phyloP scores from a whole-genome alignment of 768 basidiomycete genomes.

The Agrocybe chaxingu region DNA sequence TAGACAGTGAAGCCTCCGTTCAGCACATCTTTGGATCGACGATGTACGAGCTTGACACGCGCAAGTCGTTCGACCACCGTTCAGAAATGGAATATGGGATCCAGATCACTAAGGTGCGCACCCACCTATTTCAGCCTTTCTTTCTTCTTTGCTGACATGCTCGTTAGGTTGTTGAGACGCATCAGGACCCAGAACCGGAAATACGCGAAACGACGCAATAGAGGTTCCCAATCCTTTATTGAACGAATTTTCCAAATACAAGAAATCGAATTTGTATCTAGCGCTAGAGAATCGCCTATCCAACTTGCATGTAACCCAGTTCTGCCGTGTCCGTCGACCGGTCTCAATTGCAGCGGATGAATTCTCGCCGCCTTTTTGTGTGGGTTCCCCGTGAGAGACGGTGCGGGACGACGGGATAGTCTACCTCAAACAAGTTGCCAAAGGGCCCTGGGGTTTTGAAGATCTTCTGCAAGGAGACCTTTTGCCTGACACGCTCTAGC shows the following conservation, averaged over 20 bases:
- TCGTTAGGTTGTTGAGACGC: constrained; percentile 32
- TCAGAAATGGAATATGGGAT: constrained; percentile 33
- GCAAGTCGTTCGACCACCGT: constrained; percentile 18
- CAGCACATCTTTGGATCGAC: constrained; percentile 18
- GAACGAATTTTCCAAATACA: neutral
- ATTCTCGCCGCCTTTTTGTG: too few species aligned
- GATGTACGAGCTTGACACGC: constrained; percentile 29
- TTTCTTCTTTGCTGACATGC: neutral
- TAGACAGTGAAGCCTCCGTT: neutral
- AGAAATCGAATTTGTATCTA: too few species aligned
- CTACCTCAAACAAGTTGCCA: too few species aligned
- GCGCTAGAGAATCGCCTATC: too few species aligned
- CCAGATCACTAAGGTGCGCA: constrained; percentile 34
- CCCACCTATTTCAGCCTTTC: neutral
- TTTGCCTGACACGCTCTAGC: too few species aligned
- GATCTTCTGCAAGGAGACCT: too few species aligned
- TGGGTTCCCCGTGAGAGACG: too few species aligned
- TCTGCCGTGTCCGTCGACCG: too few species aligned
- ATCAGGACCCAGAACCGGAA: constrained; percentile 23
- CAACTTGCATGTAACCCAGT: too few species aligned
- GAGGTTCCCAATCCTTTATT: neutral
- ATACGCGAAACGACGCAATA: constrained; percentile 12
- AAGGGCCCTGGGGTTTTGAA: too few species aligned
- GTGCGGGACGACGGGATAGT: too few species aligned
- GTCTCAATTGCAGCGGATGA: too few species aligned